Conservation (phyloP, 768 basidiomycete genomes). For the Galerina sulciceps region DNA sequence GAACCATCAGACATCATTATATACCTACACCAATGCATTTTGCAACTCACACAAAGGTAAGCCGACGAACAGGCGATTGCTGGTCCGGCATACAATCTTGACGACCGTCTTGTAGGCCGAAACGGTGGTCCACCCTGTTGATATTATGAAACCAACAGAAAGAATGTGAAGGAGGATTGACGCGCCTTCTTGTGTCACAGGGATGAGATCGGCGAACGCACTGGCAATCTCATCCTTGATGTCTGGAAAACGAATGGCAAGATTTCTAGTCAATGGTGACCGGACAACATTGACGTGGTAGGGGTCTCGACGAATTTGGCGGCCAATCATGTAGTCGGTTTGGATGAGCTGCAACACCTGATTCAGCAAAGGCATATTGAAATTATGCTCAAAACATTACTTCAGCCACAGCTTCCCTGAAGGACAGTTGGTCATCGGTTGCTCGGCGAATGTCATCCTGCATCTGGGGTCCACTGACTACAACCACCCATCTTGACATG, state of each 20-base stretch:
- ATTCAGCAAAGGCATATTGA: background rate
- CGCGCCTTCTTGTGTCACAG: slow-evolving; percentile 12
- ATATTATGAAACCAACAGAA: background rate
- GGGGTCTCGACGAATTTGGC: slow-evolving; percentile 6
- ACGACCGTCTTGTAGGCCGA: slow-evolving; percentile 29
- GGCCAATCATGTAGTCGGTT: slow-evolving; percentile 19
- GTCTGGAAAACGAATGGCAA: slow-evolving; percentile 18
- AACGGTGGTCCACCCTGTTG: slow-evolving; percentile 41
- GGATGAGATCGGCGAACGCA: slow-evolving; percentile 45
- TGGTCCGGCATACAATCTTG: slow-evolving; percentile 40
- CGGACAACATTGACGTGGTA: slow-evolving; percentile 18
- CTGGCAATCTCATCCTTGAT: slow-evolving; percentile 46
- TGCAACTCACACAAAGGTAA: slow-evolving; percentile 43
- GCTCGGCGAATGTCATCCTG: slow-evolving; percentile 18
- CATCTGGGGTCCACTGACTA: slow-evolving; percentile 17
- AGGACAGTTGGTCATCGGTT: slow-evolving; percentile 18
- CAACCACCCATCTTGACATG: slow-evolving; percentile 15
- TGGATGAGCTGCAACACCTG: slow-evolving; percentile 8
- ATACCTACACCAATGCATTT: background rate
- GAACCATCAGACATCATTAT: background rate
- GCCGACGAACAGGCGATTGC: slow-evolving; percentile 51
- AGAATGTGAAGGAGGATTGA: background rate
- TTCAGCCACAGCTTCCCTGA: slow-evolving; percentile 18
- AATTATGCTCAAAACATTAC: background rate
- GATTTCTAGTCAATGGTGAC: slow-evolving; percentile 17